Conservation (phyloP, 148 eudicot genomes). For the Simmondsia chinensis region DNA sequence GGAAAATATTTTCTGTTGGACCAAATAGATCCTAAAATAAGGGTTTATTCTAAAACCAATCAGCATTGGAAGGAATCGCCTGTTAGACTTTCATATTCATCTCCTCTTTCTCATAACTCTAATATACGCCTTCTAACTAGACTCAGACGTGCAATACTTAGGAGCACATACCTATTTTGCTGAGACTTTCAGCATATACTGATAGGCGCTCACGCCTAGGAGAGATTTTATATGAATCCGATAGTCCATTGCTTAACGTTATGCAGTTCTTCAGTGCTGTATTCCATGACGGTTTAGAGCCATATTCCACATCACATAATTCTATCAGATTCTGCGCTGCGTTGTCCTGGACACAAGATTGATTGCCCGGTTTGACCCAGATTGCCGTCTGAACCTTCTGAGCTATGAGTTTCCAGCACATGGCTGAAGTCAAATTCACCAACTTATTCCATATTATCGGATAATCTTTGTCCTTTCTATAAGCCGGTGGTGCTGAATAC, state of each 20-base stretch:
- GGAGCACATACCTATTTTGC: conserved; percentile 39
- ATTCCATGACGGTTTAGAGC: conserved; percentile 62
- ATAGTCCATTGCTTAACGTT: conserved; percentile 17
- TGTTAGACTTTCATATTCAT: no score
- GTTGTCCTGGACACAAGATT: conserved; percentile 54
- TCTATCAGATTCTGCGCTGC: conserved; percentile 54
- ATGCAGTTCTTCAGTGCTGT: conserved; percentile 65
- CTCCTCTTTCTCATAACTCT: no score
- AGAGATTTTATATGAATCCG: conserved; percentile 41
- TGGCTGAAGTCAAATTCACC: conserved; percentile 58
- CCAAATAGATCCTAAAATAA: no score
- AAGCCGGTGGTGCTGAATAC: conserved; percentile 97
- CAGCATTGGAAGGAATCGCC: no score
- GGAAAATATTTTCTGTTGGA: no score
- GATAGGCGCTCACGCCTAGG: conserved; percentile 82
- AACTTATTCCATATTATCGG: conserved; percentile 82
- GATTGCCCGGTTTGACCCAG: conserved; percentile 71
- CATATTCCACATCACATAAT: conserved; percentile 54
- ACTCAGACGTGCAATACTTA: no score
- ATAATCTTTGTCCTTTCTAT: conserved; percentile 85
- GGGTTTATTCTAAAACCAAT: no score
- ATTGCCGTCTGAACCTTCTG: conserved; percentile 90
- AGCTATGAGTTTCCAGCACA: conserved; percentile 96
- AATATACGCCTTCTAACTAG: no score
- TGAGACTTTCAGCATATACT: conserved; percentile 56